Conservation (phyloP, 2,329 filamentous ascomycete genomes). For the Diaporthe capsici region DNA sequence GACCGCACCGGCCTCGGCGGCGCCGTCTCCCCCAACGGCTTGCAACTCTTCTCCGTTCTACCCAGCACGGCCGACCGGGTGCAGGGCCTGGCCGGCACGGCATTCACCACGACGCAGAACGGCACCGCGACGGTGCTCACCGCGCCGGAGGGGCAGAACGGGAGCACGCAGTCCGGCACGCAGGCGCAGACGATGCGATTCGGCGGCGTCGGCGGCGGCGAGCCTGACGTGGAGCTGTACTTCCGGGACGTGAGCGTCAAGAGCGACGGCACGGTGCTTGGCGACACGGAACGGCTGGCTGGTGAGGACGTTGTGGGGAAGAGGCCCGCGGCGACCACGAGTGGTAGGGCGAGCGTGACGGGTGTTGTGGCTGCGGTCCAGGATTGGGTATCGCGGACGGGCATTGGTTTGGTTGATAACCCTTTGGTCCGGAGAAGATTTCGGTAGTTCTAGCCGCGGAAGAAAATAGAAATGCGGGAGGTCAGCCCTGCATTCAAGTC, state of each 20-base stretch:
- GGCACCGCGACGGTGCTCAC: constrained; percentile 69
- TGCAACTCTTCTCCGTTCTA: constrained; percentile 66
- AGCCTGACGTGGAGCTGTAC: constrained; percentile 63
- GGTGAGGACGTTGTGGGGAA: constrained; percentile 8
- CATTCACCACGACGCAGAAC: constrained; percentile 66
- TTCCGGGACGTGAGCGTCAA: constrained; percentile 61
- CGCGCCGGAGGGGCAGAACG: constrained; percentile 54
- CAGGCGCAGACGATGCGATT: constrained; percentile 71
- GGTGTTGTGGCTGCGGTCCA: background rate
- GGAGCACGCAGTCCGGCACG: constrained; percentile 65
- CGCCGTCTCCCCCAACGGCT: constrained; percentile 68
- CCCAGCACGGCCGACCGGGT: constrained; percentile 44
- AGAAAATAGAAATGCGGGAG: background rate
- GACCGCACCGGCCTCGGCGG: constrained; percentile 53
- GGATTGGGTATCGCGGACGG: constrained; percentile 2
- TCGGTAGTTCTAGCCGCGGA: background rate
- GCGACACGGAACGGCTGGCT: constrained; percentile 33
- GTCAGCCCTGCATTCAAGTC: no score
- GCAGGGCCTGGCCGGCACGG: constrained; percentile 51
- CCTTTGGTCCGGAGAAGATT: background rate
- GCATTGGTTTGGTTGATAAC: background rate
- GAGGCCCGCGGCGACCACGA: constrained; percentile 26
- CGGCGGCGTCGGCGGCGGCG: constrained; percentile 47
- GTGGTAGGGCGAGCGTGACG: background rate
- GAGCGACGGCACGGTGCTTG: constrained; percentile 23